Conservation (phyloP, 148 eudicot genomes). For the Polygonum aviculare region DNA sequence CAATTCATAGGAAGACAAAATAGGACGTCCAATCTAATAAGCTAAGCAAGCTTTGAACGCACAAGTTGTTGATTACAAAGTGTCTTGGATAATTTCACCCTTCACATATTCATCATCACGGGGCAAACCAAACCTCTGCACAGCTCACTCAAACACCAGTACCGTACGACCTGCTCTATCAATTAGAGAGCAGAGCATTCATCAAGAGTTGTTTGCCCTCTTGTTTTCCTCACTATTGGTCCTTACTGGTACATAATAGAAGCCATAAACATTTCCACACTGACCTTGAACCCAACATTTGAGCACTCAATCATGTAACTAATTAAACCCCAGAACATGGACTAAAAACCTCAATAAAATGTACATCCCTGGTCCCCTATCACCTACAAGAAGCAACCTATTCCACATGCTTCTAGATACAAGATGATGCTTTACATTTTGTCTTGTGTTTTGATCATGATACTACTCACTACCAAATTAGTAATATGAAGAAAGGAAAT, state of each 20-base stretch:
- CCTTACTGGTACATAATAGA: not conserved
- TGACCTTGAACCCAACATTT: conserved; percentile 6
- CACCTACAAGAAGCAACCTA: not conserved
- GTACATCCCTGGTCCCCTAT: not conserved
- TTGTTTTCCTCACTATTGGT: not conserved
- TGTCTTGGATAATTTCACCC: not conserved
- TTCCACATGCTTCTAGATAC: not conserved
- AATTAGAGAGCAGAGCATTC: not conserved
- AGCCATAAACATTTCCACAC: not conserved
- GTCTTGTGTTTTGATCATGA: not conserved
- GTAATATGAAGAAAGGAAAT: not conserved
- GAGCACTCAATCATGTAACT: not conserved
- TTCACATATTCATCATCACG: not conserved
- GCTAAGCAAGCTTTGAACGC: not conserved
- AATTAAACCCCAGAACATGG: not conserved
- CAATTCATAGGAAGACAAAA: conserved; percentile 9
- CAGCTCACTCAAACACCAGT: not conserved
- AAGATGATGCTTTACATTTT: not conserved
- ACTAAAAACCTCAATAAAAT: not conserved
- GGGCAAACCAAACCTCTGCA: not conserved
- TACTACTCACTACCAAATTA: not conserved
- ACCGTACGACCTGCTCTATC: not conserved
- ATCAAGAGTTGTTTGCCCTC: not conserved
- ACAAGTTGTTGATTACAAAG: not conserved
- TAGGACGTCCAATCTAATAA: not conserved